phyloP scores from a whole-genome alignment of 345 rosid species.

The Citrus glauca region DNA sequence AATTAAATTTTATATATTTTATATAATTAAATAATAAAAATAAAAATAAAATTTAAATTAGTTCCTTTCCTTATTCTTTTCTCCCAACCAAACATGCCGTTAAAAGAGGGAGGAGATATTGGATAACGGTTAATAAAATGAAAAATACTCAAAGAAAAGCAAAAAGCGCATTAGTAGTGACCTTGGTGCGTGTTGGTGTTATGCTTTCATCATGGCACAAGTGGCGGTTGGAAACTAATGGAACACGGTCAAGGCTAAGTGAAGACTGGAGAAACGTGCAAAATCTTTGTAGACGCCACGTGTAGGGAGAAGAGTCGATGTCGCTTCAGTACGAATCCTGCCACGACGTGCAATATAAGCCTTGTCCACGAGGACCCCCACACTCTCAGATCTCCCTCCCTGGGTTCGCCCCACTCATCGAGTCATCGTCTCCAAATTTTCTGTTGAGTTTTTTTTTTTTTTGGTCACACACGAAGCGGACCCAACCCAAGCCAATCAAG shows the following conservation, averaged over 20 bases:
- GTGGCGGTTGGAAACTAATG: not conserved
- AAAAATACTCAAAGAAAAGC: not conserved
- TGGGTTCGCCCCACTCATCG: too few species aligned
- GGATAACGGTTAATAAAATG: too few species aligned
- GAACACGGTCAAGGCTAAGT: too few species aligned
- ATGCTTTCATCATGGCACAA: constrained; percentile 2
- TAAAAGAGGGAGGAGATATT: not conserved
- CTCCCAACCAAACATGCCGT: too few species aligned
- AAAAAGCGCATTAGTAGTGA: not conserved
- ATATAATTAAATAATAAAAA: accelerated
- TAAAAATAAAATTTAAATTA: too few species aligned
- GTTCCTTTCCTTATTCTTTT: accelerated
- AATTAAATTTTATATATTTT: too few species aligned
- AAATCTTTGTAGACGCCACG: constrained; percentile 1
- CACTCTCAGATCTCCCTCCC: not conserved
- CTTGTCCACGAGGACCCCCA: constrained; percentile 1
- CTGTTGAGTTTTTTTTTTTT: too few species aligned
- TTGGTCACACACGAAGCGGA: too few species aligned
- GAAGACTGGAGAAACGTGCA: constrained; percentile 7
- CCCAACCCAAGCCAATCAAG: too few species aligned
- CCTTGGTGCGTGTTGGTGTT: not conserved
- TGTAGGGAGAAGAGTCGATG: constrained; percentile 16
- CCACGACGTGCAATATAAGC: constrained; percentile 11
- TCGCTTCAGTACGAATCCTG: constrained; percentile 1
- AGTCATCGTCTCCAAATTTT: too few species aligned